Evolutionary conservation across 2,329 filamentous ascomycete genomes (phyloP).

Genomic region (Nannizziopsis barbatae): DNA sequence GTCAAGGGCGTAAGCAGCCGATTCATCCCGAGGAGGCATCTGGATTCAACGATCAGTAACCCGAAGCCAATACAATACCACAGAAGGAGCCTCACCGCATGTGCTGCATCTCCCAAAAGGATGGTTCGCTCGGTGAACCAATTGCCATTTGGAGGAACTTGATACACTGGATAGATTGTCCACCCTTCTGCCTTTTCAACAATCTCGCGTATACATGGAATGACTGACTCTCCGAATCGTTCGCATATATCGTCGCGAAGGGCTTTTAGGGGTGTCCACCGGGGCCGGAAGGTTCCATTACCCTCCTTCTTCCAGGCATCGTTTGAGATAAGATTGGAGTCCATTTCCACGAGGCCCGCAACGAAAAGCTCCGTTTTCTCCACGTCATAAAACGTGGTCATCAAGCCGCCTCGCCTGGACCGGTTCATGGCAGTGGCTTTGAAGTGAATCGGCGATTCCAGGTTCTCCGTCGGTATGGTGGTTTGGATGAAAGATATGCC

Average conservation of each 20-base stretch:
- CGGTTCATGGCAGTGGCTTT: slow-evolving; percentile 31
- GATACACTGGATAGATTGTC: slow-evolving; percentile 38
- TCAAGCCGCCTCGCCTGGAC: slow-evolving; percentile 30
- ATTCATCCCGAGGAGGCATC: slow-evolving; percentile 41
- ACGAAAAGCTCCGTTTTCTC: slow-evolving; percentile 30
- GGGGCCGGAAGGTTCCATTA: slow-evolving; percentile 20
- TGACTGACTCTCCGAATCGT: slow-evolving; percentile 27
- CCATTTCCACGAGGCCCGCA: slow-evolving; percentile 31
- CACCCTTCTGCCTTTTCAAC: slow-evolving; percentile 28
- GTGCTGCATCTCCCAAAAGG: slow-evolving; percentile 38
- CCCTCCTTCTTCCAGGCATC: slow-evolving; percentile 12
- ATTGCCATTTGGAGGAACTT: slow-evolving; percentile 28
- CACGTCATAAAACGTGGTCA: slow-evolving; percentile 32
- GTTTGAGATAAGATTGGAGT: slow-evolving; percentile 22
- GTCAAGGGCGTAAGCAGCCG: slow-evolving; percentile 36
- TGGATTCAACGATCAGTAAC: slow-evolving; percentile 14
- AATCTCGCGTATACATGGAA: slow-evolving; percentile 32
- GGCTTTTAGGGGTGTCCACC: slow-evolving; percentile 26
- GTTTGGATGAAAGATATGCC: slow-evolving; percentile 34
- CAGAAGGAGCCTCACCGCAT: slow-evolving; percentile 29
- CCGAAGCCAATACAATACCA: not conserved
- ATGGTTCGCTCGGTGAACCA: slow-evolving; percentile 34
- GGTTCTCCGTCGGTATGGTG: slow-evolving; percentile 20
- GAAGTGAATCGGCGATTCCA: slow-evolving; percentile 27
- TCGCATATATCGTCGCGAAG: slow-evolving; percentile 28